Evolutionary conservation across 192 early-diverging fungal genomes (phyloP).

Genomic region (Coemansia sp.): DNA sequence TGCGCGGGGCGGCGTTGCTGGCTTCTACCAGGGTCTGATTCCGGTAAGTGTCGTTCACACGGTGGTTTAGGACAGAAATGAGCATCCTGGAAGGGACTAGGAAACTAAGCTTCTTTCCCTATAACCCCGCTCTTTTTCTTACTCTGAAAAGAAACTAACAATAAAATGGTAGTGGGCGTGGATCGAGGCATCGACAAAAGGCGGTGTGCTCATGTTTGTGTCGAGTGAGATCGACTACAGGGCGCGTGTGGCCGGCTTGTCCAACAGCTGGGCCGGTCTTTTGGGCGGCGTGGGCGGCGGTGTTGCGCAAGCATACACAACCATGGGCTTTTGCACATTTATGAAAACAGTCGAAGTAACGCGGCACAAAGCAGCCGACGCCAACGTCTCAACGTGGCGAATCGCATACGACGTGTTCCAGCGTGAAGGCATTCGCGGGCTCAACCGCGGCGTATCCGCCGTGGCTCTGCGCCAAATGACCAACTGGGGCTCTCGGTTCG

Average conservation of each 20-base stretch:
- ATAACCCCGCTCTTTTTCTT: too few species aligned
- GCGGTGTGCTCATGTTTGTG: constrained; percentile 75
- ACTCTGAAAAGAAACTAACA: too few species aligned
- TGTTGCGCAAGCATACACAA: constrained; percentile 93
- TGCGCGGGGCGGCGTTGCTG: constrained; percentile 80
- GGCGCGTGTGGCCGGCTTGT: constrained; percentile 42
- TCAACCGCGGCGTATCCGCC: constrained; percentile 99
- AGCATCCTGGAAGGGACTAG: too few species aligned
- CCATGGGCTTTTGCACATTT: constrained; percentile 99
- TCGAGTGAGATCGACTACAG: constrained; percentile 72
- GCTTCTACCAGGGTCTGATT: constrained; percentile 94
- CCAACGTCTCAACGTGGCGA: constrained; percentile 70
- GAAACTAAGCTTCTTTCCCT: too few species aligned
- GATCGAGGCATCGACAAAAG: constrained; percentile 79
- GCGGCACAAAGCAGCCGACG: constrained; percentile 79
- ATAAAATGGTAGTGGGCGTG: constrained; percentile 59
- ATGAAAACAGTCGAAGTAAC: constrained; percentile 99
- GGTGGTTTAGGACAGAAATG: background rate
- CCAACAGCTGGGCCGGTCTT: constrained; percentile 69
- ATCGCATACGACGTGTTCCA: constrained; percentile 89
- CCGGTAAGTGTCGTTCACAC: constrained; percentile 54
- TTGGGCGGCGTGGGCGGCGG: constrained; percentile 94
- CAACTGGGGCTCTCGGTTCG: constrained; percentile 98
- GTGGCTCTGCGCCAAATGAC: constrained; percentile 96
- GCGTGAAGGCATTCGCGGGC: constrained; percentile 91